phyloP scores from a whole-genome alignment of 208 protist genomes.

The Endotrypanum monterogeii region DNA sequence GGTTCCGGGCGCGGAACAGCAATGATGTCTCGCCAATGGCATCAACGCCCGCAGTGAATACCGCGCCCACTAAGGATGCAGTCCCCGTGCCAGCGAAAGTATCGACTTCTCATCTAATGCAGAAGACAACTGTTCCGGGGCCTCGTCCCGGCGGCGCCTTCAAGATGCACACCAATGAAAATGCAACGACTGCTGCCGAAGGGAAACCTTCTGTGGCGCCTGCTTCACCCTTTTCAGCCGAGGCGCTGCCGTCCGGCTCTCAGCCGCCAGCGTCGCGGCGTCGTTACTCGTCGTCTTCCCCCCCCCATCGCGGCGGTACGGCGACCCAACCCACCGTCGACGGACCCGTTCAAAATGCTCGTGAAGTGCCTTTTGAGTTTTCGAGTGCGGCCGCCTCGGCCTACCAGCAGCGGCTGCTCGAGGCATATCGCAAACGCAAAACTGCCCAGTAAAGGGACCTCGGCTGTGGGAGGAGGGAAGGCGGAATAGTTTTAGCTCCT shows the following conservation, averaged over 20 bases:
- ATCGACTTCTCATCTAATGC: background rate
- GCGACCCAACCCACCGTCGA: conserved; percentile 22
- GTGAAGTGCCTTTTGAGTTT: conserved; percentile 67
- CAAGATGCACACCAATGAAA: background rate
- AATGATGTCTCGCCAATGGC: conserved; percentile 3
- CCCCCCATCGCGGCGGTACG: conserved; percentile 14
- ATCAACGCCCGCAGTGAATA: background rate
- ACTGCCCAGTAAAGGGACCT: background rate
- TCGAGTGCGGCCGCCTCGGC: conserved; percentile 72
- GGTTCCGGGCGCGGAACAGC: conserved; percentile 33
- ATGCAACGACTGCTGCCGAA: background rate
- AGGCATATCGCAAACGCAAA: conserved; percentile 66
- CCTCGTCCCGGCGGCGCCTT: background rate
- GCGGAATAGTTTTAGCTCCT: no score
- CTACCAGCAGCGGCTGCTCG: conserved; percentile 85
- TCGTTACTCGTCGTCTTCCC: conserved; percentile 6
- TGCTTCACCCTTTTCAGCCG: background rate
- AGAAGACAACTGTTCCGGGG: background rate
- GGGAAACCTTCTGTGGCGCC: background rate
- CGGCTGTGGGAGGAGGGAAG: no score
- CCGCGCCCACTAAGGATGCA: no score
- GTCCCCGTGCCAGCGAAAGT: background rate
- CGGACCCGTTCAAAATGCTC: conserved; percentile 25
- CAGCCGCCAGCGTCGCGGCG: conserved; percentile 14
- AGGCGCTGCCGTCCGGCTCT: background rate